Base-by-base conservation (phyloP, 1,139 yeast genomes). In the Kodamaea fungicola region DNA sequence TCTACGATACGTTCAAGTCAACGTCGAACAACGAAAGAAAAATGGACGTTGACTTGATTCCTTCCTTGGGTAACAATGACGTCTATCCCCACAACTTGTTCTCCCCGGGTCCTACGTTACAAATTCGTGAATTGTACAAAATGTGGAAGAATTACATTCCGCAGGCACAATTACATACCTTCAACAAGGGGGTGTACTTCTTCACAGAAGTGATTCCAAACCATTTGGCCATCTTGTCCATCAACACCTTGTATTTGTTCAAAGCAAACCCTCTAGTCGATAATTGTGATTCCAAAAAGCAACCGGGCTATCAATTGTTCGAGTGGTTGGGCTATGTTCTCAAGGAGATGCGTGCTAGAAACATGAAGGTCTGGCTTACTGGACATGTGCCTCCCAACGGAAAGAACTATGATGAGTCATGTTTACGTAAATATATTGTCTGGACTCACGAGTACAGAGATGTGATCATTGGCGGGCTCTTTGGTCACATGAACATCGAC, bases 341-440 rank as follows among this genome's bases (percentile, higher is more conserved):
- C 44, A 76, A 80, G 51, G 95, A 86, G 54, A 62, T 86, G 62
- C 71, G 96, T 50, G 64, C 71, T n/a, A 67, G 94, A 46, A 74
- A 76, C 16, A 80, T 87, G 80, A 86, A 86, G 58, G 94, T 83
- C 7, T 87, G 95, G 95, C 60, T 87, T 23, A 67, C 81, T 33
- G 95, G 96, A 2, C 96, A 87, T 62, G 95, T 87, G 9, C 95
- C 96, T 3, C 95, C 95, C 3, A 78, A 81, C 37, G 80, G 80
- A 32, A 85, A 85, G 58, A 85, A 86, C 57, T 80, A 74, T 47
- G 95, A 86, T 51, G 64, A 71, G 22, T 69, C 81, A 32, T 87
- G 96, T 54, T 79, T 76, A 49, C 68, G 88, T 38, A 85, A 86
- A 55, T 82, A 80, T 55, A 74, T 84, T 27, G 73, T 80, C 13